Percentiles rank a stretch among this genome's conserved stretches.
Evolutionary conservation across 1,284 basidiomycete species (phyloP).

Genomic region (Irpex sp.): DNA sequence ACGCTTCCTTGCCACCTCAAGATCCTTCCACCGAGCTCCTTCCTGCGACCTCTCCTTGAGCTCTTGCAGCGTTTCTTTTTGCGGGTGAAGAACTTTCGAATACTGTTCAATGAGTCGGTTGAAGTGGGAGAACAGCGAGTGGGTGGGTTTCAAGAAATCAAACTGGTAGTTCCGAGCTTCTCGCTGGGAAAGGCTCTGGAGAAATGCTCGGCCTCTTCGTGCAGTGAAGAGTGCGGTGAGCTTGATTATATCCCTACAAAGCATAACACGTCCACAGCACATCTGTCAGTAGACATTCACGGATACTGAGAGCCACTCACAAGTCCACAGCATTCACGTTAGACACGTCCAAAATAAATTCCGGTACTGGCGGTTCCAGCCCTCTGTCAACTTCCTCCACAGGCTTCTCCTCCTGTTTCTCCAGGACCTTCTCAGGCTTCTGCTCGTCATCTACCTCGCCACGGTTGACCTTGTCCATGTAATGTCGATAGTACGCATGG

Average conservation of each 20-base stretch:
- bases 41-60: constrained; percentile 62
- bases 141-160: constrained; percentile 93
- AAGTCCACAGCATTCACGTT: constrained; percentile 89
- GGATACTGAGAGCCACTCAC: constrained; percentile 44
- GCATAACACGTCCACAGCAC: constrained; percentile 16
- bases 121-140: constrained; percentile 96
- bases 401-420: constrained; percentile 32
- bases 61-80: constrained; percentile 68
- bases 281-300: not conserved
- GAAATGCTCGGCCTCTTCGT: constrained; percentile 84
- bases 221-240: constrained; percentile 96
- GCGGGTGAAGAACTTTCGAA: constrained; percentile 85
- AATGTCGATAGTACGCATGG: constrained; percentile 94
- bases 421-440: constrained; percentile 39
- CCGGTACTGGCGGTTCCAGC: constrained; percentile 78
- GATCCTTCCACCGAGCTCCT: constrained; percentile 68
- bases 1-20: constrained; percentile 76
- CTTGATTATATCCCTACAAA: constrained; percentile 79
- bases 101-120: constrained; percentile 98
- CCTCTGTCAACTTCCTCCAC: constrained; percentile 50
- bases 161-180: constrained; percentile 98
- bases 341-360: constrained; percentile 88
- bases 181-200: constrained; percentile 78
- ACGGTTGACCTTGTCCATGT: constrained; percentile 73
- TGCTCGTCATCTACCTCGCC: constrained; percentile 72